phyloP scores from a whole-genome alignment of 1,284 basidiomycete species.

The Ustilago nuda region DNA sequence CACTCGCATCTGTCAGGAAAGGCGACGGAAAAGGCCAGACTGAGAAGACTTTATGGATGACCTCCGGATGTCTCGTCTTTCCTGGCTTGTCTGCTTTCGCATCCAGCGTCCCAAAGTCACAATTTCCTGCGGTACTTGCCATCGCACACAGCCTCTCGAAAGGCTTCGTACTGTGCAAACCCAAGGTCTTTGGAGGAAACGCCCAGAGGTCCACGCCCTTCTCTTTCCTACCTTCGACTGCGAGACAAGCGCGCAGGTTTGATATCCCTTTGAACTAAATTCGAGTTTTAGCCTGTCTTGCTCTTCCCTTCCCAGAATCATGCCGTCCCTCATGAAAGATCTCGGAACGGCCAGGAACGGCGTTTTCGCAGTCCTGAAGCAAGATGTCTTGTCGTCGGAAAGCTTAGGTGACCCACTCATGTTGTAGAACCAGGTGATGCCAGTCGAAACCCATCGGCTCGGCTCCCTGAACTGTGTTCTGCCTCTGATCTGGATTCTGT shows the following conservation, averaged over 20 bases:
- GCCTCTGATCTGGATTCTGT: too few relatives aligned
- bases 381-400: neutral
- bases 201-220: neutral
- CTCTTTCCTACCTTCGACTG: neutral
- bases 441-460: neutral
- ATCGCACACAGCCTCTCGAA: slow-evolving; percentile 2
- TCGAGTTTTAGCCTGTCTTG: neutral
- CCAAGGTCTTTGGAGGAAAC: neutral
- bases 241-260: neutral
- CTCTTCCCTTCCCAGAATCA: neutral
- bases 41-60: neutral
- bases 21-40: neutral
- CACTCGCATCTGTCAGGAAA: neutral
- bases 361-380: neutral
- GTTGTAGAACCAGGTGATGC: neutral
- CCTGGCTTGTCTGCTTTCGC: neutral
- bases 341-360: neutral
- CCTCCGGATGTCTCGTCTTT: neutral
- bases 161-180: neutral
- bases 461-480: neutral
- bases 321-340: neutral
- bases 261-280: neutral
- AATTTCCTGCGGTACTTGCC: neutral
- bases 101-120: neutral
- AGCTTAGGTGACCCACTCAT: neutral